phyloP scores from a whole-genome alignment of 768 basidiomycete genomes.

The Calocera viscosa region DNA sequence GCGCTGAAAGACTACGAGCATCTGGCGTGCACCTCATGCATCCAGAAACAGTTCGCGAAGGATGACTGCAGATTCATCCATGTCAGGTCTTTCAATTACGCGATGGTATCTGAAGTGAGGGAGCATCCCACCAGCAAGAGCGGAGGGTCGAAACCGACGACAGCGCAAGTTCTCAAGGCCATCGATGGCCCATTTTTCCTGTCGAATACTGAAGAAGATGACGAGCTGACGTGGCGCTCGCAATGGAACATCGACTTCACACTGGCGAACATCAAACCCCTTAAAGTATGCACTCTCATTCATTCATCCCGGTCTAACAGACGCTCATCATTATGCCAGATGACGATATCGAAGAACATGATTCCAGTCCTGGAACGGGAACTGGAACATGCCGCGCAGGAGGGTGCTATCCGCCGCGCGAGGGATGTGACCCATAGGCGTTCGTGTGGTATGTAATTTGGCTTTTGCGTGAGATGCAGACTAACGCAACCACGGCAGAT shows the following conservation, averaged over 20 bases:
- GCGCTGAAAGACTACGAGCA: background rate
- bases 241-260: background rate
- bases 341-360: conserved; percentile 46
- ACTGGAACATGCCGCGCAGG: conserved; percentile 43
- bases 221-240: background rate
- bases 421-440: conserved; percentile 73
- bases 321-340: background rate
- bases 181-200: background rate
- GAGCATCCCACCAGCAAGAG: too few relatives aligned
- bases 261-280: too few relatives aligned
- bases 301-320: background rate
- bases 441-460: conserved; percentile 55
- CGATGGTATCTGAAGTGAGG: too few relatives aligned
- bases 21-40: background rate
- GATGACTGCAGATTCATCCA: background rate
- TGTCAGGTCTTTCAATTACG: too few relatives aligned
- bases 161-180: background rate
- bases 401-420: conserved; percentile 54
- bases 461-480: background rate
- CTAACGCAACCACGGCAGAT: conserved; percentile 37
- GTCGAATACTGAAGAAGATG: too few relatives aligned
- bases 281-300: too few relatives aligned
- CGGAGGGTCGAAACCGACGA: too few relatives aligned
- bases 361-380: conserved; percentile 56
- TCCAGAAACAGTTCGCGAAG: background rate